A percentile compares a stretch with the other conserved stretches of the same genome.
Conservation (phyloP, 257 asterid species). For the Solanum virginianum region DNA sequence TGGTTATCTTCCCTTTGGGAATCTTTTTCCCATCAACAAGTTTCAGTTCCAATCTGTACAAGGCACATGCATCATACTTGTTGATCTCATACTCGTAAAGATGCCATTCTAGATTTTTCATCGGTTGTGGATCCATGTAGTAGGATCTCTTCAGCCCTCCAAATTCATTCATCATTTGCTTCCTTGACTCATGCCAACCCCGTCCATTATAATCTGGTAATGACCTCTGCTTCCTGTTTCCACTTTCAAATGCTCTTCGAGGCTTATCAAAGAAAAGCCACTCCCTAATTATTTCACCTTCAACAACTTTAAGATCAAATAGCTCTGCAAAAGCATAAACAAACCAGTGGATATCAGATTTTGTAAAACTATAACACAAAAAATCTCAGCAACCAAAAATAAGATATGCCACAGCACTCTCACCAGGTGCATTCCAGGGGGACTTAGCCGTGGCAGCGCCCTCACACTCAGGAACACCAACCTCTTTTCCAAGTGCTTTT, state of each 20-base stretch:
- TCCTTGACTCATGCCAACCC: constrained; percentile 99
- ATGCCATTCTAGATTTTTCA: constrained; percentile 86
- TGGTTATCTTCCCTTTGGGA: constrained; percentile 58
- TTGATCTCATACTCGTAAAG: constrained; percentile 74
- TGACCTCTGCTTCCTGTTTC: constrained; percentile 89
- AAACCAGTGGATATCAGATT: neutral
- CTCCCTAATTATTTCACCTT: constrained; percentile 82
- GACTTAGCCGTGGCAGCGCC: constrained; percentile 99
- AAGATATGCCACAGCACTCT: neutral
- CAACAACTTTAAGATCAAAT: constrained; percentile 64
- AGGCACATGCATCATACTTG: constrained; percentile 56
- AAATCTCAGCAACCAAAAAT: neutral
- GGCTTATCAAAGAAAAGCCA: constrained; percentile 99
- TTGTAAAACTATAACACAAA: neutral
- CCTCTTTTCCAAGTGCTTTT: constrained; percentile 77
- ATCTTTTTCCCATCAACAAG: constrained; percentile 54
- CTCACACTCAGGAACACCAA: constrained; percentile 91
- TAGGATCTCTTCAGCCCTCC: constrained; percentile 95
- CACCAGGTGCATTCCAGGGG: constrained; percentile 98
- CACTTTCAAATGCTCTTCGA: constrained; percentile 97
- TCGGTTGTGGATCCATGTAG: constrained; percentile 99
- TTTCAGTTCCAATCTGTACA: constrained; percentile 76
- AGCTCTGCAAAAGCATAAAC: constrained; percentile 45
- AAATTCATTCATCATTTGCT: constrained; percentile 69
- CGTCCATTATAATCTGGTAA: constrained; percentile 96